These are phyloP conservation scores for Cordyceps pruinosa DNA, from an alignment of 2,329 filamentous ascomycete species.

Conservation along the genomic window DNA sequence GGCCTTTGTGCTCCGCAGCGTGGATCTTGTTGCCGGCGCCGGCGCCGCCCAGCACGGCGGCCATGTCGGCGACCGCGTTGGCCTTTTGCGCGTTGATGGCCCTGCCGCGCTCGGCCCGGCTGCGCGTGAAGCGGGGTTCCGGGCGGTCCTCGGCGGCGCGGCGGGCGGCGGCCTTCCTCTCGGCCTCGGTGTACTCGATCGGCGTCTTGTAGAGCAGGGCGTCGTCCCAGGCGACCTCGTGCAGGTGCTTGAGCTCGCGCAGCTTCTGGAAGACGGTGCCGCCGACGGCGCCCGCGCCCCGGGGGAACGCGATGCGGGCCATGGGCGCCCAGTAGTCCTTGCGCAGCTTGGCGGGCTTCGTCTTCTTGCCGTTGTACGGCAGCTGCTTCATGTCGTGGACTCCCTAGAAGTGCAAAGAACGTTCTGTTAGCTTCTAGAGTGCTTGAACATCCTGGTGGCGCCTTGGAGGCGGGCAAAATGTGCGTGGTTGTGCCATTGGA, in stretches of 20 bases:
- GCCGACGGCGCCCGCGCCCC: slow-evolving; percentile 45
- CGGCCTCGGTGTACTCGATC: slow-evolving; percentile 26
- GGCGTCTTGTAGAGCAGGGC: slow-evolving; percentile 36
- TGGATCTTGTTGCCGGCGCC: slow-evolving; percentile 46
- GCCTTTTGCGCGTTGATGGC: slow-evolving; percentile 53
- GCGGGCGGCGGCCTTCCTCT: slow-evolving; percentile 26
- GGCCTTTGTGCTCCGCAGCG: slow-evolving; percentile 14
- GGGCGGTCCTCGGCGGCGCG: slow-evolving; percentile 24
- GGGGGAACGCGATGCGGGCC: slow-evolving; percentile 51
- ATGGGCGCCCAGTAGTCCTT: slow-evolving; percentile 62
- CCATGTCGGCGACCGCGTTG: slow-evolving; percentile 58
- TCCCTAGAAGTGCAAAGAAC: slow-evolving; percentile 23
- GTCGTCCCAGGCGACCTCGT: slow-evolving; percentile 55
- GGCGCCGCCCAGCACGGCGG: slow-evolving; percentile 46
- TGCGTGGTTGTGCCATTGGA: not conserved
- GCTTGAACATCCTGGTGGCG: not conserved
- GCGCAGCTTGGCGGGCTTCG: slow-evolving; percentile 53
- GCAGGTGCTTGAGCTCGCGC: slow-evolving; percentile 55
- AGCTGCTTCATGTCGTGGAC: slow-evolving; percentile 48
- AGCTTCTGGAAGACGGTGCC: slow-evolving; percentile 56
- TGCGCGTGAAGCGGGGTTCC: slow-evolving; percentile 28
- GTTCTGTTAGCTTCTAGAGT: too few species aligned
- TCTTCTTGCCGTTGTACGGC: slow-evolving; percentile 62
- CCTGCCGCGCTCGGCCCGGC: slow-evolving; percentile 39
- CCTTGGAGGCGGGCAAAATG: not conserved